phyloP scores from a whole-genome alignment of 2,329 filamentous ascomycete genomes.

The Colletotrichum sp. region DNA sequence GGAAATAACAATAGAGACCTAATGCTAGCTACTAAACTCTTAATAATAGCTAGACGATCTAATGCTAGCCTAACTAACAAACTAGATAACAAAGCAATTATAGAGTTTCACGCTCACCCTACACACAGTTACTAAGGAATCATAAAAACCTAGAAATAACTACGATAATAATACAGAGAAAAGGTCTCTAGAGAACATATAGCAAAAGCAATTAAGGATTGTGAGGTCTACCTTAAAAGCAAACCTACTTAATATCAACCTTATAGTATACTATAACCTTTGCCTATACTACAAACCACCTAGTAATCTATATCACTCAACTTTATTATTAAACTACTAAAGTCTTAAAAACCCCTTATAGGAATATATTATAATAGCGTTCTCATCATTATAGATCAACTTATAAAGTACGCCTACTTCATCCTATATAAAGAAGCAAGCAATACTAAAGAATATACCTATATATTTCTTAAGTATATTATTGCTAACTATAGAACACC shows the following conservation, averaged over 20 bases:
- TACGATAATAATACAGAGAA: neutral
- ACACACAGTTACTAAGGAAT: neutral
- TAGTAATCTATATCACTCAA: too few relatives aligned
- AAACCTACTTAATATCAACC: neutral
- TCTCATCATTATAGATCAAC: too few relatives aligned
- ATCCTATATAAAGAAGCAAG: too few relatives aligned
- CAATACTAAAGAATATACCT: too few relatives aligned
- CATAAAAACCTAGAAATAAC: neutral
- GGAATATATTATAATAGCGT: too few relatives aligned
- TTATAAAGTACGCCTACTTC: too few relatives aligned
- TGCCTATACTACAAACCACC: too few relatives aligned
- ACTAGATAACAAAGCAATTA: neutral
- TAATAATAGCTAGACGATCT: neutral
- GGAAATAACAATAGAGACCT: too few relatives aligned
- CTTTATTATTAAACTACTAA: too few relatives aligned
- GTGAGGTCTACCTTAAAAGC: neutral
- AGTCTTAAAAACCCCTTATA: too few relatives aligned
- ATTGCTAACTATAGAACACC: too few relatives aligned
- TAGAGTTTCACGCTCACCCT: neutral
- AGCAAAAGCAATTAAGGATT: neutral
- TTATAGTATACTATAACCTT: neutral
- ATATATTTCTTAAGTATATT: too few relatives aligned
- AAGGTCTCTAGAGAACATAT: neutral
- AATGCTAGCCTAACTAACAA: neutral
- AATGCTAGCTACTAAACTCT: neutral